Evolutionary conservation across 1,284 basidiomycete species (phyloP), one percentile per base, ranked within the genome.

Genomic region (Microbotryum silenes-acaulis): DNA sequence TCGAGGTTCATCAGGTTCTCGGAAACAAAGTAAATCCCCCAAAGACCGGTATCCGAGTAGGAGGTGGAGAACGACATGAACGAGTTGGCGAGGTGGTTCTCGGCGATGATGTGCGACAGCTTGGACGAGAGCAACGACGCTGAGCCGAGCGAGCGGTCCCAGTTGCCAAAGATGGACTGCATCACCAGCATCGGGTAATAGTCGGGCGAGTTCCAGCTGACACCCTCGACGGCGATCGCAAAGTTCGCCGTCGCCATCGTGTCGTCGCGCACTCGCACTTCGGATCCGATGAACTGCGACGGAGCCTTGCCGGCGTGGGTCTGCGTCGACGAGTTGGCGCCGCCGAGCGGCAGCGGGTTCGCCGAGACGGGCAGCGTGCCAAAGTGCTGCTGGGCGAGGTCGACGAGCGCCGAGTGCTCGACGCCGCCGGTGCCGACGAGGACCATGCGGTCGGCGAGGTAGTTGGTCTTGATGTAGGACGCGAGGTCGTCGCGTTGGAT

Each of bases 11-110:
- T 72, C 65, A 79, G 74, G 81, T 97, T 97, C 82, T 98, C 96
- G 31, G 89, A 86, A 62, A 92, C 89, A 62, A 97, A 79, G 83
- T 98, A 98, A 79, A 97, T 91, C 73, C 96, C 96, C 96, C 96
- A 98, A 52, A 99, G 86, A 73, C 94, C 96, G 21, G 93, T 98
- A 79, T 98, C 96, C 20, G 92, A 93, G 82, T 99, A 99, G n/a
- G 89, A 93, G 14, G 96, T 98, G 48, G 91, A 96, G 85, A 98
- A 99, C 67, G 89, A 91, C 91, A 97, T 96, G 86, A 90, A 98
- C 70, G 88, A 92, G 82, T 98, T 99, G 74, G 96, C 94, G 74
- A 98, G 88, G 81, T 91, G 91, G 84, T 97, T 88, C 66, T 82
- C 81, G 54, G 91, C 91, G 74, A 98, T 81, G 76, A 92, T 88